Percentiles rank a stretch among this genome's conserved stretches.
These are phyloP conservation scores for Dendrobium officinale DNA, from an alignment of 106 monocot genomes.

Conservation along the genomic window DNA sequence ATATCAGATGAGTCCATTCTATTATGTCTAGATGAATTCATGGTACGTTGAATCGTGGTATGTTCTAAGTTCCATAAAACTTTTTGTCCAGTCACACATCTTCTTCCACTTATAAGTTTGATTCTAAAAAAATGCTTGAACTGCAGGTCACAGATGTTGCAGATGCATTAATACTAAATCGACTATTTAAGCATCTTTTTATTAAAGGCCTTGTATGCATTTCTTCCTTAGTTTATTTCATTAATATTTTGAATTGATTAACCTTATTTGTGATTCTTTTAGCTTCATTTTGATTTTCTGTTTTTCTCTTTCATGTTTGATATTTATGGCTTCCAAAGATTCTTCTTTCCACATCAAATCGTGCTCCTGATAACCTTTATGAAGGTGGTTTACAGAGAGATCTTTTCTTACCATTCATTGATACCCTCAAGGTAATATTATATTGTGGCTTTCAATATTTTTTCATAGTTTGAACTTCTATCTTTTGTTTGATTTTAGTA, in stretches of 20 bases:
- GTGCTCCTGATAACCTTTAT: constrained; percentile 92
- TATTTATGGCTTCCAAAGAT: constrained; percentile 27
- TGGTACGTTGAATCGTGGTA: constrained; percentile 58
- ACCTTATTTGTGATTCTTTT: not conserved
- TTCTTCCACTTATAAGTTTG: not conserved
- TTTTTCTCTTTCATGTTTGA: not conserved
- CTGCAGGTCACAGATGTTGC: constrained; percentile 98
- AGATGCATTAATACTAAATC: constrained; percentile 94
- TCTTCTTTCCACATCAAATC: constrained; percentile 95
- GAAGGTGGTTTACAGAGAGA: constrained; percentile 99
- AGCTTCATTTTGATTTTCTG: constrained; percentile 1
- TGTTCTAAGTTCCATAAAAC: constrained; percentile 15
- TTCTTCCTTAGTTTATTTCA: constrained; percentile 2
- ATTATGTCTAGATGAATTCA: constrained; percentile 97
- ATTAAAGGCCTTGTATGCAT: constrained; percentile 81
- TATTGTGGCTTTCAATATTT: not conserved
- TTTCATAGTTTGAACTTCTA: constrained; percentile 5
- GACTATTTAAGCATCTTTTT: constrained; percentile 91
- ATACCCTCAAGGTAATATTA: constrained; percentile 66
- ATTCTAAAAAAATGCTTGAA: constrained; percentile 9
- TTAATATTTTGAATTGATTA: constrained; percentile 10
- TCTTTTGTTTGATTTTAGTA: not conserved
- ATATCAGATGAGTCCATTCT: constrained; percentile 94
- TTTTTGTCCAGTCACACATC: not conserved
- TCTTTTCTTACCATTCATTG: constrained; percentile 94